Base-by-base conservation (phyloP, 2,329 filamentous ascomycete species). In the Claviceps arundinis region DNA sequence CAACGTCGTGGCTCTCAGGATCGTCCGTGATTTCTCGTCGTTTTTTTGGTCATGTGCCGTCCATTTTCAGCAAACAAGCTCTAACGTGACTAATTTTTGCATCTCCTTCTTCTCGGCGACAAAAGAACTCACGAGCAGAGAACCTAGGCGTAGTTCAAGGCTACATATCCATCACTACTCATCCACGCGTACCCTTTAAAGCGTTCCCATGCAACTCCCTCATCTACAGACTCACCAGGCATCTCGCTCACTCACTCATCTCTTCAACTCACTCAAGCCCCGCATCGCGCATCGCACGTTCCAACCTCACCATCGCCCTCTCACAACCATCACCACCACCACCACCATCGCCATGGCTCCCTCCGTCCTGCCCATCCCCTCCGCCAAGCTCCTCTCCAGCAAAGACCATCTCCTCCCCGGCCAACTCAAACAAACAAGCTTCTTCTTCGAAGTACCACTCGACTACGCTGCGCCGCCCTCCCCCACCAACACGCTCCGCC, bases 361-460 rank as follows among this genome's bases (percentile, higher is more conserved):
- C 37, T 40, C 50, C 13, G 49, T 49, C 22, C 53, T 61, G 17
- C 51, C 59, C 44, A 65, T 72, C 26, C 61, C 63, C 5, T 59
- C 66, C 14, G 72, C 72, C 47, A 65, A 64, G 56, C 62, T 73
- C 49, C 46, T 71, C 46, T 68, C 66, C 60, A 70, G 67, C 59
- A 71, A 67, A 49, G 67, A 68, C 4, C 73, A 77, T 57, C 54
- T 66, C 43, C 51, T 70, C n/a, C 69, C 70, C 30, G 88, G 88
- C 48, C 84, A 83, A 63, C 74, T 94, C 46, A 74, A 78, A 55
- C 78, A 94, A 55, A 85, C 85, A 2, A 89, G 95, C 65, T 77
- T 91, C 61, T 85, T 89, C 72, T 95, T 95, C 68, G 78, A 88
- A 58, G 89, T 95, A 11, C 89, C 90, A 3, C 76, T 87, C 55